Conservation (phyloP, 768 basidiomycete genomes). For the Kwoniella sp. region DNA sequence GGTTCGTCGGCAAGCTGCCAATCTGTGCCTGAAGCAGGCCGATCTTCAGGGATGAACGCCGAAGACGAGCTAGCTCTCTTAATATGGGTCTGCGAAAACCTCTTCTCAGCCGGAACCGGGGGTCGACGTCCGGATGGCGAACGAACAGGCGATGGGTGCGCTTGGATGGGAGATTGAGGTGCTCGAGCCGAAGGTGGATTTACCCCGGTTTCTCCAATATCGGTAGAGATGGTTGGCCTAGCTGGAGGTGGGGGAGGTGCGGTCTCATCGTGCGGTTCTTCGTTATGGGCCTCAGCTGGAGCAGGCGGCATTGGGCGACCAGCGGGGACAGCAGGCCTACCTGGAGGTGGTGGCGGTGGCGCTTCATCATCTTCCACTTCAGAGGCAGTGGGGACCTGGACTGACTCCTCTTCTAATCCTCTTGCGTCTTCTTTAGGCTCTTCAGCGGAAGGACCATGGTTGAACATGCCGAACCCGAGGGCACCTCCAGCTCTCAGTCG, state of each 20-base stretch:
- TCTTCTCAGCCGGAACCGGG: slow-evolving; percentile 32
- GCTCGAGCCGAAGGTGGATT: background rate
- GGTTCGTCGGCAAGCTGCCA: slow-evolving; percentile 36
- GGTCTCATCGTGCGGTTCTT: slow-evolving; percentile 26
- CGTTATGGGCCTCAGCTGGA: slow-evolving; percentile 16
- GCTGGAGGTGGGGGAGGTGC: slow-evolving; percentile 38
- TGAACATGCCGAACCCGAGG: slow-evolving; percentile 62
- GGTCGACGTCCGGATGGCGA: slow-evolving; percentile 29
- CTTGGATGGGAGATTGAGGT: slow-evolving; percentile 15
- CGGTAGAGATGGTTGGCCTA: slow-evolving; percentile 24
- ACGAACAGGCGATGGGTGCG: slow-evolving; percentile 25
- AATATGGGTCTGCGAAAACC: slow-evolving; percentile 16
- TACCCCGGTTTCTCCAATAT: background rate
- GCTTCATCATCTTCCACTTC: slow-evolving; percentile 38
- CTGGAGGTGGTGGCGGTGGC: slow-evolving; percentile 30
- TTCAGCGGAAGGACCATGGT: slow-evolving; percentile 26
- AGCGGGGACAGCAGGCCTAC: slow-evolving; percentile 48
- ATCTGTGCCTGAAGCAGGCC: background rate
- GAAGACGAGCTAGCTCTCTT: slow-evolving; percentile 9
- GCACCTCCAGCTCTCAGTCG: slow-evolving; percentile 64
- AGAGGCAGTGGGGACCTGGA: slow-evolving; percentile 58
- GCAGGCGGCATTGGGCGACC: slow-evolving; percentile 43
- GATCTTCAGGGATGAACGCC: slow-evolving; percentile 13
- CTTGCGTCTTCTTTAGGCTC: slow-evolving; percentile 24
- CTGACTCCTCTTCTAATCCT: slow-evolving; percentile 18